These are phyloP conservation scores for Physcomitrium patens DNA, from an alignment of 225 moss, liverwort and hornwort genomes.

Conservation along the genomic window DNA sequence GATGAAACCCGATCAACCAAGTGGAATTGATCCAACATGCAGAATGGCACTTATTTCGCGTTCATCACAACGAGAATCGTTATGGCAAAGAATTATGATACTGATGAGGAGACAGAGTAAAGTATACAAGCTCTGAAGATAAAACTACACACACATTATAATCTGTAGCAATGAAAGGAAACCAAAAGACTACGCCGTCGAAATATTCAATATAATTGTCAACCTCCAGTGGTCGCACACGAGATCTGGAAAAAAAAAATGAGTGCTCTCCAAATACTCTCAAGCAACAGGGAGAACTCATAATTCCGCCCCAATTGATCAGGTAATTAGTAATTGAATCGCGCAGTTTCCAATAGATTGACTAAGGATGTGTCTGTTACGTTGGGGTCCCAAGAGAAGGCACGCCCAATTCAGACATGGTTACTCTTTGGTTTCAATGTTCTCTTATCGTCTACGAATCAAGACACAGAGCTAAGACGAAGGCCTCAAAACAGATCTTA, in stretches of 20 bases:
- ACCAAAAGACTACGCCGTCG: slow-evolving; percentile 14
- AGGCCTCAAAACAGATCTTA: slow-evolving; percentile 30
- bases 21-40: neutral
- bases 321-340: neutral
- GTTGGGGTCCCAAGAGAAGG: slow-evolving; percentile 28
- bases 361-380: slow-evolving; percentile 1
- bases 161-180: slow-evolving; percentile 10
- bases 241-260: slow-evolving; percentile 19
- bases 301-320: slow-evolving; percentile 1
- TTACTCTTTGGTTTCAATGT: neutral
- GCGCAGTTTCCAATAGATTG: slow-evolving; percentile 27
- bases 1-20: slow-evolving; percentile 1
- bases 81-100: slow-evolving; percentile 15
- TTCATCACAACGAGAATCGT: slow-evolving; percentile 3
- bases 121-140: slow-evolving; percentile 15
- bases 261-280: slow-evolving; percentile 6
- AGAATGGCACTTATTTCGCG: slow-evolving; percentile 1
- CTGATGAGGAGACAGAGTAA: neutral
- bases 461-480: slow-evolving; percentile 32
- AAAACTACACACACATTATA: slow-evolving; percentile 12
- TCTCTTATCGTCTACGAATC: slow-evolving; percentile 21
- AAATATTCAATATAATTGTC: slow-evolving; percentile 8
- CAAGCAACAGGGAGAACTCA: slow-evolving; percentile 3
- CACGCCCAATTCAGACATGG: slow-evolving; percentile 18
- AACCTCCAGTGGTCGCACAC: slow-evolving; percentile 19